A percentile compares a stretch with the other conserved stretches of the same genome.
phyloP scores from a whole-genome alignment of 345 rosid species.

The Fremontodendron californicum region DNA sequence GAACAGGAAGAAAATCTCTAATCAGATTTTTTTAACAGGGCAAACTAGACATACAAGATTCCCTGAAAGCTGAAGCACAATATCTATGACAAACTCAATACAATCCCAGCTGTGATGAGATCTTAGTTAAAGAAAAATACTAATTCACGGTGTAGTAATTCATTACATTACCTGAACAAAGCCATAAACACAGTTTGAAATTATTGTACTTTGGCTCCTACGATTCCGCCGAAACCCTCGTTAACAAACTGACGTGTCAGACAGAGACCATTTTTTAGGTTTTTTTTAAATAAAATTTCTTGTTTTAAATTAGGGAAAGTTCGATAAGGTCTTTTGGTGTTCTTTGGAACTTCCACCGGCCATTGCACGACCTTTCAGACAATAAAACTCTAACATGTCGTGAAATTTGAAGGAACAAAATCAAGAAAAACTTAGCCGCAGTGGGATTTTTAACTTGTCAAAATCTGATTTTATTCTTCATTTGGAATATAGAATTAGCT shows the following conservation, averaged over 20 bases:
- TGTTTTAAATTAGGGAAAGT: not conserved
- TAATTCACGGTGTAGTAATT: not conserved
- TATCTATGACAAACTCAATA: not conserved
- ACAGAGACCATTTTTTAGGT: not conserved
- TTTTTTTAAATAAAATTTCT: not conserved
- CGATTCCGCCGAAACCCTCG: slow-evolving; percentile 34
- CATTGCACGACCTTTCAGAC: slow-evolving; percentile 38
- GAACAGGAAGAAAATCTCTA: not conserved
- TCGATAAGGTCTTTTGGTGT: not conserved
- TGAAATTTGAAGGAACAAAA: slow-evolving; percentile 6
- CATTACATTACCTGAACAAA: slow-evolving; percentile 29
- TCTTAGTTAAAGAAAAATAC: not conserved
- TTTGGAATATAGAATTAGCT: not conserved
- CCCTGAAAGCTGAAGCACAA: not conserved
- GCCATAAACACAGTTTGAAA: slow-evolving; percentile 17
- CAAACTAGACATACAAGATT: not conserved
- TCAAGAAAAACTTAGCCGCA: not conserved
- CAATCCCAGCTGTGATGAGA: slow-evolving; percentile 19
- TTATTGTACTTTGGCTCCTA: slow-evolving; percentile 18
- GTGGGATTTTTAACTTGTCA: not conserved
- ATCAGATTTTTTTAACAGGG: not conserved
- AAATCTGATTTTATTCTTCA: slow-evolving; percentile 29
- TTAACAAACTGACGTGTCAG: slow-evolving; percentile 20
- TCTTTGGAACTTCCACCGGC: slow-evolving; percentile 27
- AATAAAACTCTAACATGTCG: not conserved